A percentile compares a stretch with the other conserved stretches of the same genome.
Evolutionary conservation across 2,329 filamentous ascomycete species (phyloP).

Genomic region (Chaetomiaceae sp.): DNA sequence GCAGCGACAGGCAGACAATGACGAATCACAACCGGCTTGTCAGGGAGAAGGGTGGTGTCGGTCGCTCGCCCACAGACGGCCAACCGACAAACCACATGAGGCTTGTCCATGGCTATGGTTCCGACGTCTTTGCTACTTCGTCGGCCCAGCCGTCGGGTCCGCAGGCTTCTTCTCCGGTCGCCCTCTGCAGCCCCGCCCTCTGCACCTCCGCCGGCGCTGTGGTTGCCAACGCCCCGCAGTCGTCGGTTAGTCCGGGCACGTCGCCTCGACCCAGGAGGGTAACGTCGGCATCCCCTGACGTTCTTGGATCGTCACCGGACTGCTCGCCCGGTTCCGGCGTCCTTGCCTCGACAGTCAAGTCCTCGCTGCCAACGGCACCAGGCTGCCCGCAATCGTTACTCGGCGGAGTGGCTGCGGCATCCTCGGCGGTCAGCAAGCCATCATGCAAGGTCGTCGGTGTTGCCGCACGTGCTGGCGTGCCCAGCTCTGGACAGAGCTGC

Average conservation of each 20-base stretch:
- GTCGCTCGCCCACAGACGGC: neutral
- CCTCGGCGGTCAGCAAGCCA: neutral
- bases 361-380: neutral
- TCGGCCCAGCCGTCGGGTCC: neutral
- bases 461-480: neutral
- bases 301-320: conserved; percentile 1
- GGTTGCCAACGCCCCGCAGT: conserved; percentile 12
- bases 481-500: neutral
- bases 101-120: neutral
- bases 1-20: neutral
- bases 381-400: neutral
- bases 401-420: neutral
- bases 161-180: neutral
- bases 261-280: conserved; percentile 13
- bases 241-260: conserved; percentile 20
- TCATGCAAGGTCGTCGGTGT: neutral
- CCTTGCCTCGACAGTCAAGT: neutral
- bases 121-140: neutral
- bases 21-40: conserved; percentile 11
- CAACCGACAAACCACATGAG: neutral
- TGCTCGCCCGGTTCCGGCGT: neutral
- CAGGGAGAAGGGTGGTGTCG: neutral
- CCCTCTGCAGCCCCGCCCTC: neutral
- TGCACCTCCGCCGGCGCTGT: conserved; percentile 8
- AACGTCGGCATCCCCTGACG: neutral